phyloP scores from a whole-genome alignment of 2,329 filamentous ascomycete genomes.

The Fusarium penzigii region DNA sequence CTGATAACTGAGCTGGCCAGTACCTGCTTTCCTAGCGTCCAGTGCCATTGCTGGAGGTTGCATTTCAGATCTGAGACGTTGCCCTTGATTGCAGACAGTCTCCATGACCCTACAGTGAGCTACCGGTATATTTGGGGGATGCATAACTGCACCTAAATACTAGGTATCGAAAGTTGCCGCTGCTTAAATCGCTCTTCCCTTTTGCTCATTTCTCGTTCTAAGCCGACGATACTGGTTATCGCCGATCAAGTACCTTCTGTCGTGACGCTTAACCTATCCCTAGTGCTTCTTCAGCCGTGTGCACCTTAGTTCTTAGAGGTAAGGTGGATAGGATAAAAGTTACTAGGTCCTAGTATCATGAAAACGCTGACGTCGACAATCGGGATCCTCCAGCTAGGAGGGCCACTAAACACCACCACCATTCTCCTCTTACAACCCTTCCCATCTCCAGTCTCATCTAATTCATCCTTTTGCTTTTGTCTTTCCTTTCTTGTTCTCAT shows the following conservation, averaged over 20 bases:
- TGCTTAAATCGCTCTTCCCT: background rate
- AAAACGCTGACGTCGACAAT: constrained; percentile 52
- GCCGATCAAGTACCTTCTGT: background rate
- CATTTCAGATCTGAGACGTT: background rate
- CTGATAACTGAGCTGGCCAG: background rate
- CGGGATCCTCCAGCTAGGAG: constrained; percentile 36
- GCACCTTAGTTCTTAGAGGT: constrained; percentile 19
- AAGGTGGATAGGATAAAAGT: constrained; percentile 24
- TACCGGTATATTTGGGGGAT: too few species aligned
- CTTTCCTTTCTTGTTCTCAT: background rate
- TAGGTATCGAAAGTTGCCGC: background rate
- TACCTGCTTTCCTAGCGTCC: background rate
- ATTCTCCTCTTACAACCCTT: constrained; percentile 25
- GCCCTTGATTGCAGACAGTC: background rate
- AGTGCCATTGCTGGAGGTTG: background rate
- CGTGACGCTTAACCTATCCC: background rate
- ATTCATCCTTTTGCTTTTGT: constrained; percentile 13
- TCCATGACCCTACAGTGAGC: background rate
- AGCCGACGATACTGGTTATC: background rate
- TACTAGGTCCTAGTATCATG: constrained; percentile 8
- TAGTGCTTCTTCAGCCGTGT: too few species aligned
- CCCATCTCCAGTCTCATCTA: constrained; percentile 21
- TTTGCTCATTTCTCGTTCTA: background rate
- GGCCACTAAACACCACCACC: constrained; percentile 36
- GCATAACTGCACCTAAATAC: background rate